Conservation (phyloP, 768 basidiomycete genomes). For the Candolleomyces efflorescens region DNA sequence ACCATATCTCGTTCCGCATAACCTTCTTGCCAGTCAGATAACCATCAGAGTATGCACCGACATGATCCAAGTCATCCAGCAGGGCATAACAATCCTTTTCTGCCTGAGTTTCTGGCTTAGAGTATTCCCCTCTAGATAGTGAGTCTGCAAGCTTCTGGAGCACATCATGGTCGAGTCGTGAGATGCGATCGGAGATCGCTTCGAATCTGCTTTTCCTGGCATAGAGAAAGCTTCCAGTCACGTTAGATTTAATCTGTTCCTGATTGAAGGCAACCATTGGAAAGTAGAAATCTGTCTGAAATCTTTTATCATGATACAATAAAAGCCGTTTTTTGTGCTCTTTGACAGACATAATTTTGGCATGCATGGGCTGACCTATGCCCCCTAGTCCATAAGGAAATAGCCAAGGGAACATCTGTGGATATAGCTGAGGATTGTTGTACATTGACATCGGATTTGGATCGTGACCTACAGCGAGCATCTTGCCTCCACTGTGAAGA, state of each 20-base stretch:
- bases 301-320: conserved; percentile 31
- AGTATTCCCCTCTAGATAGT: not conserved
- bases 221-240: not conserved
- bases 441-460: not conserved
- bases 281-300: conserved; percentile 28
- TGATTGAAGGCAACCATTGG: conserved; percentile 29
- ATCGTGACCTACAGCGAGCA: not conserved
- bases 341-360: conserved; percentile 8
- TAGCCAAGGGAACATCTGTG: conserved; percentile 16
- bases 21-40: conserved; percentile 13
- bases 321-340: conserved; percentile 20
- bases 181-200: conserved; percentile 14
- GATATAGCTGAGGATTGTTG: conserved; percentile 1
- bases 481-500: not conserved
- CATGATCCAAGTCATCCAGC: not conserved
- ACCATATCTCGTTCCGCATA: conserved; percentile 17
- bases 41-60: not conserved
- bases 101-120: not conserved
- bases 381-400: not conserved
- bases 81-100: conserved; percentile 1
- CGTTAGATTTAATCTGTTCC: conserved; percentile 23
- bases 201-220: conserved; percentile 15
- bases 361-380: conserved; percentile 10
- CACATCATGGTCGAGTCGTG: conserved; percentile 15
- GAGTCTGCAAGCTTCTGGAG: not conserved